Evolutionary conservation across 2,329 filamentous ascomycete genomes (phyloP).

Genomic region (Alternaria sp.): DNA sequence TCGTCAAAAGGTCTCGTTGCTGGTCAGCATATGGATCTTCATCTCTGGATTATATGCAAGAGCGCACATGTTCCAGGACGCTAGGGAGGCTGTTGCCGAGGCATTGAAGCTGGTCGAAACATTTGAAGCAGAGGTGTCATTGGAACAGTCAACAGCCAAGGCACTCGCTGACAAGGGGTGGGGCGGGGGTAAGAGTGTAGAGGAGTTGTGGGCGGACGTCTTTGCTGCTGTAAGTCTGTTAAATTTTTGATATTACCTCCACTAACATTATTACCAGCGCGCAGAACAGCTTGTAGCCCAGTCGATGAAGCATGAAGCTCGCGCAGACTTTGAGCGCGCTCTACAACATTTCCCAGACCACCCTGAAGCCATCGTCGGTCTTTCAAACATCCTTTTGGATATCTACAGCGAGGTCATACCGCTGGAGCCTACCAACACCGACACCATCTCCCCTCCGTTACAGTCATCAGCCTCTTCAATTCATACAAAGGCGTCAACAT

Average conservation of each 20-base stretch:
- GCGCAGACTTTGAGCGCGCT: constrained; percentile 80
- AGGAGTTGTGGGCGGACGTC: constrained; percentile 84
- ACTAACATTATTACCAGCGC: constrained; percentile 56
- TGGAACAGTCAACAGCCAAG: constrained; percentile 67
- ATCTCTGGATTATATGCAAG: constrained; percentile 87
- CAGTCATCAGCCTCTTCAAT: constrained; percentile 12
- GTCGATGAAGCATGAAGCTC: constrained; percentile 69
- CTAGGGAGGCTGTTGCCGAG: constrained; percentile 79
- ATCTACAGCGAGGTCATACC: constrained; percentile 72
- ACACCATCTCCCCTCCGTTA: constrained; percentile 12
- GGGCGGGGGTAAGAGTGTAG: constrained; percentile 80
- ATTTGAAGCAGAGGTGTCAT: constrained; percentile 71
- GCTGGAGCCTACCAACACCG: constrained; percentile 61
- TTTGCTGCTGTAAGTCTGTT: constrained; percentile 77
- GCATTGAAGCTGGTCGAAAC: constrained; percentile 76
- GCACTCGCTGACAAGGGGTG: constrained; percentile 71
- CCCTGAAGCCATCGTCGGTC: constrained; percentile 75
- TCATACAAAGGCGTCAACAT: neutral
- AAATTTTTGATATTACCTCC: neutral
- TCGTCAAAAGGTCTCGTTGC: constrained; percentile 61
- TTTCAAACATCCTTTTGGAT: constrained; percentile 86
- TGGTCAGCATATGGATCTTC: constrained; percentile 87
- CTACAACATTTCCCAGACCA: constrained; percentile 82
- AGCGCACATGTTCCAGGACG: constrained; percentile 79
- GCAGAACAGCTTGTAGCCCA: constrained; percentile 71